Evolutionary conservation across 2,329 filamentous ascomycete species (phyloP).

Genomic region (Clonostachys solani): DNA sequence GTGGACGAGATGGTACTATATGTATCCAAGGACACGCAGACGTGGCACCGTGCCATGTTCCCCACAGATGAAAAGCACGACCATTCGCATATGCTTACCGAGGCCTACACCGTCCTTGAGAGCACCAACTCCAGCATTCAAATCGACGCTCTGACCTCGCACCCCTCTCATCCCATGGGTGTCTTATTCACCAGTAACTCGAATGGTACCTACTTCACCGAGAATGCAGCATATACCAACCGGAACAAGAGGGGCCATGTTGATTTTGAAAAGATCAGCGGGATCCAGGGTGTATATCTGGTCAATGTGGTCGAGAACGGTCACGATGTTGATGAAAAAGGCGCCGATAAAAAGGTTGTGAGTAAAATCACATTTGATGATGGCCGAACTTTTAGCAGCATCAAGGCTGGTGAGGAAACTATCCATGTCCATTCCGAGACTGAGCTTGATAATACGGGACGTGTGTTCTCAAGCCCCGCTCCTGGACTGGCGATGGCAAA

Average conservation of each 20-base stretch:
- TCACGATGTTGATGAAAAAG: slow-evolving; percentile 60
- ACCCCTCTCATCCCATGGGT: slow-evolving; percentile 69
- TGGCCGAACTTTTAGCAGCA: slow-evolving; percentile 74
- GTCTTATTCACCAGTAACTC: slow-evolving; percentile 94
- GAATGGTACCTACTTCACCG: slow-evolving; percentile 92
- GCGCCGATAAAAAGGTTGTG: slow-evolving; percentile 61
- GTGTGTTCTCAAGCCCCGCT: slow-evolving; percentile 89
- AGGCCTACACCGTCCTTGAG: slow-evolving; percentile 91
- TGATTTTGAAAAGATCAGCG: slow-evolving; percentile 91
- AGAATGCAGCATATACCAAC: slow-evolving; percentile 90
- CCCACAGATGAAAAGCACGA: slow-evolving; percentile 70
- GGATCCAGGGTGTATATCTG: slow-evolving; percentile 88
- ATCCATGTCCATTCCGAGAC: slow-evolving; percentile 94
- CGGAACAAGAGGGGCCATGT: slow-evolving; percentile 72
- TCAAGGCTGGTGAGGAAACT: slow-evolving; percentile 65
- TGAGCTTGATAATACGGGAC: slow-evolving; percentile 73
- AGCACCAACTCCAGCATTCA: slow-evolving; percentile 98
- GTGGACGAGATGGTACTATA: slow-evolving; percentile 92
- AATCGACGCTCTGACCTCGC: slow-evolving; percentile 79
- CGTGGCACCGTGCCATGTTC: slow-evolving; percentile 92
- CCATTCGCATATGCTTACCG: slow-evolving; percentile 64
- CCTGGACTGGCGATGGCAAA: slow-evolving; percentile 92
- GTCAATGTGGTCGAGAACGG: slow-evolving; percentile 89
- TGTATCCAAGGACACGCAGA: slow-evolving; percentile 76
- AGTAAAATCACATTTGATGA: slow-evolving; percentile 94